Base-by-base conservation (phyloP, 441 rosid genomes). In the Populus hybrid region DNA sequence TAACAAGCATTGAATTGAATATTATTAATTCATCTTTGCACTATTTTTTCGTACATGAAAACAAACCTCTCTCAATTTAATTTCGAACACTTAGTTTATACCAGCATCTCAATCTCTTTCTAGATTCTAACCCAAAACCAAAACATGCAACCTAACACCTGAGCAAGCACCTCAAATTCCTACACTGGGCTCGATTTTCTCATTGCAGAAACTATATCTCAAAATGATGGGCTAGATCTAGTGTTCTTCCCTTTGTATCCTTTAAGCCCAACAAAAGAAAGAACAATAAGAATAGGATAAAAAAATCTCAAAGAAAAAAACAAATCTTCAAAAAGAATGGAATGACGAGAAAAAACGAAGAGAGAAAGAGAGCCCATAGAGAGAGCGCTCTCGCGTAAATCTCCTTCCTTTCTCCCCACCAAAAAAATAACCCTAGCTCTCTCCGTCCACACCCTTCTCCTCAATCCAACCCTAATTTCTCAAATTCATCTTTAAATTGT, bases 351-450 rank as follows among this genome's bases (percentile, higher is more conserved):
- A 80, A 72, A 21, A 18, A 68, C 69, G 9, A 74, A 76, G 83
- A 50, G 75, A 53, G 77, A 76, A 67, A 70, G 72, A 73, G 79
- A 64, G 82, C 61, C 76, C 78, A 64, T 74, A 67, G 81, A 72
- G 82, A 80, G 74, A 35, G 42, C 38, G 20, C 45, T 68, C 65
- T 78, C 70, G 76, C 28, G 82, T 85, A 35, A 42, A 64, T 78
- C 74, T 31, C 33, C 33, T 36, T 36, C 72, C 50, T n/a, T 71
- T 77, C 76, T 72, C 76, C 75, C 12, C 71, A 26, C 77, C 10
- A 4, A 31, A 31, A 31, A 56, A 35, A 50, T 84, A 82, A 73
- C 82, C 90, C 85, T 86, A 80, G 89, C 71, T 83, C 82, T 80
- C 85, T 74, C 84, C 87, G 86, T 80, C 3, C 29, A 29, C 33